Percentiles rank a stretch among this genome's conserved stretches.
phyloP scores from a whole-genome alignment of 2,329 filamentous ascomycete species.

The Coniochaeta prunicola region DNA sequence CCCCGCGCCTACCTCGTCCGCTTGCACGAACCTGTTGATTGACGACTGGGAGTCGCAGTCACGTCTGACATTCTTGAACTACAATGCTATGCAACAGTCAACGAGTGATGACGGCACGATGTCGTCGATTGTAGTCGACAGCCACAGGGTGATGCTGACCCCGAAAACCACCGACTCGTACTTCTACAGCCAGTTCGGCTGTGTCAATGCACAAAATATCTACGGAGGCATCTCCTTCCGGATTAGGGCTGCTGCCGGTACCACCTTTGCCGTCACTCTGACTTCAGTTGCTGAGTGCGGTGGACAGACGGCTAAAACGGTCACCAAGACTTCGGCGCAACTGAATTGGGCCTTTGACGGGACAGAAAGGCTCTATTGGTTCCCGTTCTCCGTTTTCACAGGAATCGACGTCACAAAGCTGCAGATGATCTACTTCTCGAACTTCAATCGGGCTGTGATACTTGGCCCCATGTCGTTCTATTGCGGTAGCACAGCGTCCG shows the following conservation, averaged over 20 bases:
- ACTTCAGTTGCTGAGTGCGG: constrained; percentile 39
- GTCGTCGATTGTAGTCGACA: constrained; percentile 44
- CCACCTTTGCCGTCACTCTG: constrained; percentile 44
- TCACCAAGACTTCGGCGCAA: constrained; percentile 33
- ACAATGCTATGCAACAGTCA: constrained; percentile 49
- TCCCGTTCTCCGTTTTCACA: constrained; percentile 44
- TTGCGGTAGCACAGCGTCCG: constrained; percentile 42
- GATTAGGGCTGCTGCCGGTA: constrained; percentile 45
- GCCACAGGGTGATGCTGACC: constrained; percentile 43
- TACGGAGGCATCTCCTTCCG: constrained; percentile 50
- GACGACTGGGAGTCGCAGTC: constrained; percentile 58
- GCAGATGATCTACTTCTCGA: constrained; percentile 41
- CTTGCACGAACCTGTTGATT: constrained; percentile 24
- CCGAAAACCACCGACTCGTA: constrained; percentile 42
- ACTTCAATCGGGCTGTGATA: constrained; percentile 36
- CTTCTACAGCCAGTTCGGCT: constrained; percentile 51
- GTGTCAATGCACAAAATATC: constrained; percentile 37
- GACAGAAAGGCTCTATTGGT: constrained; percentile 50
- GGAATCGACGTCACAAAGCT: constrained; percentile 45
- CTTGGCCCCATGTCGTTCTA: constrained; percentile 52
- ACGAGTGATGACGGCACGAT: constrained; percentile 51
- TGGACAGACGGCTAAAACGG: constrained; percentile 24
- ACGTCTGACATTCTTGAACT: constrained; percentile 51
- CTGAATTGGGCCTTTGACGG: constrained; percentile 56
- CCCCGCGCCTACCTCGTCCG: constrained; percentile 9